Percentiles rank a stretch among this genome's conserved stretches.
These are phyloP conservation scores for Penicillium subrubescens DNA, from an alignment of 495 filamentous ascomycete species.

Conservation along the genomic window DNA sequence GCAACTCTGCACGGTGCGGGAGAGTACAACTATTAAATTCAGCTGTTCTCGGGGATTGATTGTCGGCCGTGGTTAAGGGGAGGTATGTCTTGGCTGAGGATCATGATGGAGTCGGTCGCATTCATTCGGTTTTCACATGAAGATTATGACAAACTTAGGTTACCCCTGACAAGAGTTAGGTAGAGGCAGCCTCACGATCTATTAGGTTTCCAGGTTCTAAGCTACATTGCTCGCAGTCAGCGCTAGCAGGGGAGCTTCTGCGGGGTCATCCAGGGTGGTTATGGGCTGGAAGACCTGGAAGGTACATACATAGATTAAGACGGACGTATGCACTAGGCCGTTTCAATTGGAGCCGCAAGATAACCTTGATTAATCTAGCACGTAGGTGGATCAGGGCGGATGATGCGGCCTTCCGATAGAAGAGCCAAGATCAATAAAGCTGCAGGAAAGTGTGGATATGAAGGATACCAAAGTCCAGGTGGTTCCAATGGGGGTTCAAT, in stretches of 20 bases:
- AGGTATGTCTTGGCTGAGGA: not conserved
- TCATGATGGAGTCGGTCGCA: not conserved
- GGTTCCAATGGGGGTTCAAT: no score
- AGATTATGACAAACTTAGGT: not conserved
- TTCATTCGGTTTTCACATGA: not conserved
- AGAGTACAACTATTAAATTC: not conserved
- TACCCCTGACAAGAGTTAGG: not conserved
- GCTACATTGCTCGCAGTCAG: not conserved
- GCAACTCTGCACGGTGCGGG: slow-evolving; percentile 13
- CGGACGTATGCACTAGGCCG: not conserved
- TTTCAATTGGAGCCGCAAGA: slow-evolving; percentile 1
- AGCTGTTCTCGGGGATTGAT: slow-evolving; percentile 8
- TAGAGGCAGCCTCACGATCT: not conserved
- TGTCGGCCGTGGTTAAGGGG: not conserved
- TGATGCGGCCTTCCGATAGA: not conserved
- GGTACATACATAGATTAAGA: not conserved
- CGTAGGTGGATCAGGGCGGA: not conserved
- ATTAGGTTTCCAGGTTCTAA: not conserved
- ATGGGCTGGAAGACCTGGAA: not conserved
- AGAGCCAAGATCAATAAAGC: not conserved
- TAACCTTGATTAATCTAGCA: not conserved
- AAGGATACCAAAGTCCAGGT: no score
- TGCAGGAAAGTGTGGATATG: not conserved
- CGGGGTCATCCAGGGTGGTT: not conserved
- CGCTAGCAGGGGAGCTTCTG: not conserved